Evolutionary conservation across 768 basidiomycete species (phyloP).

Genomic region (Macrocybe gigantea): DNA sequence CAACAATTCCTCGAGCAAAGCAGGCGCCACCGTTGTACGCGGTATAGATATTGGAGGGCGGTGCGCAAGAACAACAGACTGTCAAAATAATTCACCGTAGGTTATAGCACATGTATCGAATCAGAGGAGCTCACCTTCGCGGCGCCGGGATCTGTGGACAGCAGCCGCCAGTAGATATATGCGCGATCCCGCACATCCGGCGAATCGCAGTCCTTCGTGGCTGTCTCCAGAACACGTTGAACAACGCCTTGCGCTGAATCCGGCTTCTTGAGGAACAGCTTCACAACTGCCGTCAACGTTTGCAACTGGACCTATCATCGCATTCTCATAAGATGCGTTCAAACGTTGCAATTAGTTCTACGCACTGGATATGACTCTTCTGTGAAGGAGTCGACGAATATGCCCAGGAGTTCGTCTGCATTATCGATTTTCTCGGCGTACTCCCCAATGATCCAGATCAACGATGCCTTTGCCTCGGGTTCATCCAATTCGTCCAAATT

Average conservation of each 20-base stretch:
- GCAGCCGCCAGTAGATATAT: constrained; percentile 95
- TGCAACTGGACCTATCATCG: constrained; percentile 58
- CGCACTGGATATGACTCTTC: constrained; percentile 90
- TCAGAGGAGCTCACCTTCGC: constrained; percentile 65
- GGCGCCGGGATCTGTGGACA: constrained; percentile 92
- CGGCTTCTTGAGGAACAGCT: constrained; percentile 93
- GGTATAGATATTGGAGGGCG: constrained; percentile 93
- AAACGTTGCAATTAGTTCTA: constrained; percentile 6
- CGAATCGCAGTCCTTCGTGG: constrained; percentile 95
- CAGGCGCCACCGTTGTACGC: constrained; percentile 83
- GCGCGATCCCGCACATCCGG: constrained; percentile 96
- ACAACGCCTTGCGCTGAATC: constrained; percentile 90
- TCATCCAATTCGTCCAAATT: constrained; percentile 97
- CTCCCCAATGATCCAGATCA: constrained; percentile 99
- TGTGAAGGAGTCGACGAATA: constrained; percentile 88
- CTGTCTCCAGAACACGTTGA: constrained; percentile 86
- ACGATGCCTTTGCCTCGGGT: constrained; percentile 94
- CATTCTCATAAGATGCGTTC: constrained; percentile 1
- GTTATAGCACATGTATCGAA: background rate
- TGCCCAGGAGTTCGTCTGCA: constrained; percentile 84
- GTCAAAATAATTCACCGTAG: constrained; percentile 1
- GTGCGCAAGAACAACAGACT: constrained; percentile 82
- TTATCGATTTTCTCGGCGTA: constrained; percentile 98
- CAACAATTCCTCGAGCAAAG: constrained; percentile 84
- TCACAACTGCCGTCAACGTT: constrained; percentile 92